Conservation (phyloP, 306 rosid genomes). For the Sicyos baderoa region DNA sequence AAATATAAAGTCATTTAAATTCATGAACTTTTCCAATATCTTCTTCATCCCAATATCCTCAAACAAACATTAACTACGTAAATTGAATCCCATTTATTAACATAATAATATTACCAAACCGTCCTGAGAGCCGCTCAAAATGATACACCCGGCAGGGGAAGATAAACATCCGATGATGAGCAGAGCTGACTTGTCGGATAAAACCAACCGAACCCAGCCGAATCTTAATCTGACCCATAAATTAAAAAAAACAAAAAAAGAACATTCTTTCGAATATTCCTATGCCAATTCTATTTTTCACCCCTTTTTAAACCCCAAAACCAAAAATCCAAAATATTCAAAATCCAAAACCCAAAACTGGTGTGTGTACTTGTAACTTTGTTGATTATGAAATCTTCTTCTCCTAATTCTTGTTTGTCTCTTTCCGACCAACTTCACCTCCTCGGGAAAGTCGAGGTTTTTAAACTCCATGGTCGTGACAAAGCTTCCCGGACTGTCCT, state of each 20-base stretch:
- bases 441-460: conserved; percentile 13
- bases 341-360: neutral
- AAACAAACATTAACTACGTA: too few relatives aligned
- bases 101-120: neutral
- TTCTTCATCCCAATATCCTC: too few relatives aligned
- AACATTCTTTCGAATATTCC: conserved; percentile 14
- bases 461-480: conserved; percentile 17
- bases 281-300: neutral
- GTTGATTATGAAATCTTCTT: neutral
- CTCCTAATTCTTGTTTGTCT: neutral
- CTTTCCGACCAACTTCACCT: conserved; percentile 15
- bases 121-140: neutral
- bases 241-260: neutral
- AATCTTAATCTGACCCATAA: conserved; percentile 6
- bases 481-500: conserved; percentile 11
- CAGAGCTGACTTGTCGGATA: conserved; percentile 7
- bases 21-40: too few relatives aligned
- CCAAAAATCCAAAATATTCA: too few relatives aligned
- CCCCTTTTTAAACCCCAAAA: neutral
- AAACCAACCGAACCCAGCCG: conserved; percentile 9
- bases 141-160: neutral
- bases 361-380: neutral
- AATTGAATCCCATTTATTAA: too few relatives aligned
- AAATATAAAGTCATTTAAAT: too few relatives aligned
- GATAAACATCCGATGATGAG: neutral